phyloP scores from a whole-genome alignment of 805 yeast genomes.

The Kuraishia ogatae region DNA sequence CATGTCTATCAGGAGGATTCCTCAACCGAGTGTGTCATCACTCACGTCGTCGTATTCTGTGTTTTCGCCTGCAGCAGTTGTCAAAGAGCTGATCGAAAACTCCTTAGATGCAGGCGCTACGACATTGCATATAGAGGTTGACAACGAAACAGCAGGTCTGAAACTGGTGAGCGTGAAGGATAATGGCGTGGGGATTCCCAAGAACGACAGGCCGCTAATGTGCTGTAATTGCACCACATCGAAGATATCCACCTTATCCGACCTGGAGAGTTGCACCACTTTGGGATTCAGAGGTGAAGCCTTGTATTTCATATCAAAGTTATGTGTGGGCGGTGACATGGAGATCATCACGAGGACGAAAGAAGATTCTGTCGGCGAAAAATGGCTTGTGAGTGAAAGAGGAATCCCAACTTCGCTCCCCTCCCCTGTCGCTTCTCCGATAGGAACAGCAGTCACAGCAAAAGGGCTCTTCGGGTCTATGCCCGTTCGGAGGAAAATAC shows the following conservation, averaged over 20 bases:
- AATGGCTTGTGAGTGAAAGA: conserved; percentile 23
- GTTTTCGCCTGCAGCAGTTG: conserved; percentile 24
- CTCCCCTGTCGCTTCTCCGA: conserved; percentile 16
- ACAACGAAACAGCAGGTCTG: conserved; percentile 27
- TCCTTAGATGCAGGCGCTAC: conserved; percentile 27
- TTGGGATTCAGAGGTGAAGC: conserved; percentile 48
- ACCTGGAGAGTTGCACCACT: conserved; percentile 20
- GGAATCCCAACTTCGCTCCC: conserved; percentile 17
- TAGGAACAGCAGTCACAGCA: conserved; percentile 28
- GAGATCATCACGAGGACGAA: conserved; percentile 21
- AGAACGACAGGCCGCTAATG: conserved; percentile 21
- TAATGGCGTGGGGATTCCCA: conserved; percentile 29
- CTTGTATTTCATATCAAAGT: conserved; percentile 26
- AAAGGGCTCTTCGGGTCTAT: conserved; percentile 21
- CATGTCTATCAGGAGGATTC: conserved; percentile 13
- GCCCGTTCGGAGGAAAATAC: conserved; percentile 24
- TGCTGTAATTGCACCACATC: conserved; percentile 34
- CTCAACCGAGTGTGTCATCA: conserved; percentile 12
- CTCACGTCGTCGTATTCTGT: conserved; percentile 23
- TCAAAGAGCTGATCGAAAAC: conserved; percentile 33
- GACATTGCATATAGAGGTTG: conserved; percentile 27
- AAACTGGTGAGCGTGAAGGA: conserved; percentile 23
- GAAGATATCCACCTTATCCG: conserved; percentile 22
- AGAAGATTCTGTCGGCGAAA: conserved; percentile 22
- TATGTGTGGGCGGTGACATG: conserved; percentile 17